Percentiles rank a stretch among this genome's conserved stretches.
Evolutionary conservation across 176 grass and related monocot genomes (phyloP).

Genomic region (Luzula sylvatica): DNA sequence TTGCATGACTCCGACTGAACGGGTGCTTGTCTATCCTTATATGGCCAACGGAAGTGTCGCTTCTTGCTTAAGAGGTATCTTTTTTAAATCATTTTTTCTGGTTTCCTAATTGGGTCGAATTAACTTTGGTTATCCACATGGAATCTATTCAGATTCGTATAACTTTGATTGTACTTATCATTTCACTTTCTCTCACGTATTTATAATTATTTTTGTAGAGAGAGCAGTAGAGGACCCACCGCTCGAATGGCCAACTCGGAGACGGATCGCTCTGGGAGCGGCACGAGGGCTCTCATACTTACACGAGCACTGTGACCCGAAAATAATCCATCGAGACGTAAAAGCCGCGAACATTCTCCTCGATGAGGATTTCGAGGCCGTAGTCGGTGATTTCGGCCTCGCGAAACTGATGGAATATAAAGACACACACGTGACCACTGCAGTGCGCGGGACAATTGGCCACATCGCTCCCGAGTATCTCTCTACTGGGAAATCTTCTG

Average conservation of each 20-base stretch:
- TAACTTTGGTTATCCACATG: no score
- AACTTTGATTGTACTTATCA: no score
- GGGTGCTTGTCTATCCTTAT: conserved; percentile 64
- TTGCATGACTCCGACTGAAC: conserved; percentile 61
- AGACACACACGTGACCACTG: conserved; percentile 70
- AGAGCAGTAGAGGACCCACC: conserved; percentile 31
- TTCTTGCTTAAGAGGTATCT: conserved; percentile 61
- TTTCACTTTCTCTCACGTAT: no score
- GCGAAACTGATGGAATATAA: conserved; percentile 79
- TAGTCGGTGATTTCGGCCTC: conserved; percentile 66
- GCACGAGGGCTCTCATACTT: conserved; percentile 61
- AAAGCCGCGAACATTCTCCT: conserved; percentile 70
- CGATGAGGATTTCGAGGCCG: conserved; percentile 58
- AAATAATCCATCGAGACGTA: conserved; percentile 77
- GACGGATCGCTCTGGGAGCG: conserved; percentile 50
- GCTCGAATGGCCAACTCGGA: conserved; percentile 48
- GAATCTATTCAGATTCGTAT: no score
- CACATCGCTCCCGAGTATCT: conserved; percentile 72
- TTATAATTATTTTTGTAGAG: conserved; percentile 31
- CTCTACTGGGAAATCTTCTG: conserved; percentile 52
- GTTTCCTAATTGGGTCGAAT: no score
- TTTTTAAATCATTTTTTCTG: no score
- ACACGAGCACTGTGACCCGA: conserved; percentile 83
- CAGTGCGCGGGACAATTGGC: conserved; percentile 51
- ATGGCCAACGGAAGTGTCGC: conserved; percentile 74